Base-by-base conservation (phyloP, 2,329 filamentous ascomycete genomes). In the Diaporthe australafricana region DNA sequence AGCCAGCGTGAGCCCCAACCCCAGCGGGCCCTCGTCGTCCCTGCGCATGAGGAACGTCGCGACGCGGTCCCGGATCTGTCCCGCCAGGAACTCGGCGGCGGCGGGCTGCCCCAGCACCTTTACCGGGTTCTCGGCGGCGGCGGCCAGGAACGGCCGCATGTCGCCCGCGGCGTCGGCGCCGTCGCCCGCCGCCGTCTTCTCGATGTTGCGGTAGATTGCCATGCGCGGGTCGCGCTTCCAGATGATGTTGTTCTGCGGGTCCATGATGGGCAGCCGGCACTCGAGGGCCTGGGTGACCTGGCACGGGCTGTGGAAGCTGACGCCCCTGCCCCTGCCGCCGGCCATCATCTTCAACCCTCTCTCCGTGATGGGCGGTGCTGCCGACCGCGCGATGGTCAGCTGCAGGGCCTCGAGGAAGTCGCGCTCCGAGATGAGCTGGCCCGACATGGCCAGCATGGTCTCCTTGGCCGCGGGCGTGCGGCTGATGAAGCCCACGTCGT, bases 201-300 rank as follows among this genome's bases (percentile, higher is more conserved):
- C 53, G 45, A 72, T 35, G 65, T 72, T 72, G 35, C 56, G 65
- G 32, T 68, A 68, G 40, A 68, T 32, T 1, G 27, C 14, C 65
- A 68, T 63, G 17, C 70, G 70, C 1, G 55, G 70, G n/a, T 72
- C 70, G 11, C 65, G 45, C 40, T 50, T 35, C 55, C 55, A 72
- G 45, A 68, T 27, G 35, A 50, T 57, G 6, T 53, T 40, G 55
- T 68, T 68, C 1, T 47, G 40, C 45, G 63, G 55, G 9, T 53
- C 42, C 9, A 40, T 17, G 22, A 72, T 42, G 1, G 63, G 65
- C 7, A 63, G 16, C 2, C 27, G n/a, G 11, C 42, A 48, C 7
- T 53, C 48, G 40, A 56, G 38, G 16, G 45, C 69, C 27, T 48
- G 25, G 65, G 32, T 27, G 32, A 55, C 32, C 20, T 42, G 25